Base-by-base conservation (phyloP, 441 rosid genomes). In the Biscutella laevigata region DNA sequence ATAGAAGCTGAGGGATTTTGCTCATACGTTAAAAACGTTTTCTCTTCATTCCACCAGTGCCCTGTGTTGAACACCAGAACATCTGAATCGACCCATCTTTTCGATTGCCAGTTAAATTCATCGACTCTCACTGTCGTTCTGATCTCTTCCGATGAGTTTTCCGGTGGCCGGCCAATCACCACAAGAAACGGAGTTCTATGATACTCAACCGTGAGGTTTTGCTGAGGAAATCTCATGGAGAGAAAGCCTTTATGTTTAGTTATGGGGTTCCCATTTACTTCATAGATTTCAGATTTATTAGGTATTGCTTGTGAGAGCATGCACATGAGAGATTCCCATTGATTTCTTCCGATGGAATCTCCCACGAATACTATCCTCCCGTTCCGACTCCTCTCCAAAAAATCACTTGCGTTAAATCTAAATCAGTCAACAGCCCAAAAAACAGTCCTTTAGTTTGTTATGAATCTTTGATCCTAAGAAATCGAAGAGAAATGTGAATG, bases 271-370 rank as follows among this genome's bases (percentile, higher is more conserved):
- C 92, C 94, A 30, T 78, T 67, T 19, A 66, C 82, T 76, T 92
- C 94, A 14, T 82, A 84, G 36, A 88, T 77, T 0, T 77, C 49
- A 4, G 95, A 83, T 44, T 38, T 39, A 65, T 88, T 79, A 33
- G 82, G 25, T 37, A 81, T 68, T 19, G 80, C 78, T 51, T 71
- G 73, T 21, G 83, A 72, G 4, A 88, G 74, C 88, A 88, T 77
- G 75, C 96, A 88, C 47, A 82, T 33, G 5, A 88, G 65, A 1
- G 94, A 83, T 57, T 92, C 98, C 96, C 98, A 92, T 6, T 86
- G 96, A 82, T 92, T 86, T 65, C 95, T 73, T 39, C 88, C 98
- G 0, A 88, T 80, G 0, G 98, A 91, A 56, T 91, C 96, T 7
- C 98, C 98, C 0, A 84, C 94, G 35, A 88, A 91, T 35, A 88